Conservation (phyloP, 108 stramenopile genomes). For the Poteriospumella lacustris region DNA sequence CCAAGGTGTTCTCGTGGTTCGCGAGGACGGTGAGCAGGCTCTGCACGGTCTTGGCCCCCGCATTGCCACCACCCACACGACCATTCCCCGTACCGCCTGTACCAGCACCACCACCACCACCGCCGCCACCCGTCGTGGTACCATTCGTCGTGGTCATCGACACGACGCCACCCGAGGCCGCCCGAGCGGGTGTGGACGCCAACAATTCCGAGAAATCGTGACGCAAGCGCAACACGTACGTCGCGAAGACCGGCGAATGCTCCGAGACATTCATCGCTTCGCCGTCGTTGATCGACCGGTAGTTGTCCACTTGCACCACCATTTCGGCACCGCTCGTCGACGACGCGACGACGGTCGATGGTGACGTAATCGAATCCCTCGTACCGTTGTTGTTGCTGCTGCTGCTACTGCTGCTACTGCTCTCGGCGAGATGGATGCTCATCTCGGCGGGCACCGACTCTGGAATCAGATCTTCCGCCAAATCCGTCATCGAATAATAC, state of each 20-base stretch:
- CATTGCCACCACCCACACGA: background rate
- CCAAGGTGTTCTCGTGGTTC: background rate
- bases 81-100: too few relatives aligned
- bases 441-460: constrained; percentile 14
- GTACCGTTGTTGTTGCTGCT: background rate
- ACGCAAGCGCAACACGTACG: background rate
- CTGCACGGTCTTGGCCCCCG: background rate
- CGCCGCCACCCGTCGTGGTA: background rate
- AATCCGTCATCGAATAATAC: constrained; percentile 22
- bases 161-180: background rate
- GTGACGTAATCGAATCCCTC: too few relatives aligned
- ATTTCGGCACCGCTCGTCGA: background rate
- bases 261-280: constrained; percentile 30
- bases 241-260: constrained; percentile 34
- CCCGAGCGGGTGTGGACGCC: background rate
- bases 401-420: background rate
- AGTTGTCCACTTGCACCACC: constrained; percentile 13
- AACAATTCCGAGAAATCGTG: background rate
- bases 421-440: background rate
- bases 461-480: constrained; percentile 13
- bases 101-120: background rate
- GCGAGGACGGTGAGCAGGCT: background rate
- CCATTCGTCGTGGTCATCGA: background rate
- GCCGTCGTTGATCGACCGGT: constrained; percentile 23
- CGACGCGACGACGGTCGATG: background rate